A percentile compares a stretch with the other conserved stretches of the same genome.
Conservation (phyloP, 2,329 filamentous ascomycete genomes). For the Thielaviopsis musarum region DNA sequence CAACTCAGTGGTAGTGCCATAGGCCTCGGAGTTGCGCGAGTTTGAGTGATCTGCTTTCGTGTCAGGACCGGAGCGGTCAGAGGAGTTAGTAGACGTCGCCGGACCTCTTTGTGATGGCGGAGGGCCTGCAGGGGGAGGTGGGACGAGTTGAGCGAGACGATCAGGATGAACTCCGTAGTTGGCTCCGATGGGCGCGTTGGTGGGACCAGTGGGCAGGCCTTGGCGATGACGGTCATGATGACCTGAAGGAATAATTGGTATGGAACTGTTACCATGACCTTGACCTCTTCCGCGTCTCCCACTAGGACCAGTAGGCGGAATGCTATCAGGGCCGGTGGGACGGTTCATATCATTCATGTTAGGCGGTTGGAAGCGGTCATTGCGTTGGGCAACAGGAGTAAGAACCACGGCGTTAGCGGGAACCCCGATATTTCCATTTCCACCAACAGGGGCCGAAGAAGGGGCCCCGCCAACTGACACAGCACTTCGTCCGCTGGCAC, state of each 20-base stretch:
- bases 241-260: not conserved
- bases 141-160: not conserved
- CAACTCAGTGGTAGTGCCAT: conserved; percentile 2
- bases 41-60: not conserved
- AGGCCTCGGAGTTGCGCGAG: not conserved
- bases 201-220: not conserved
- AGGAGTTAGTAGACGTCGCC: not conserved
- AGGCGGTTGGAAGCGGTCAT: conserved; percentile 6
- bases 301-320: conserved; percentile 4
- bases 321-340: not conserved
- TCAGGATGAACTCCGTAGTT: conserved; percentile 8
- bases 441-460: not conserved
- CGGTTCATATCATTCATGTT: not conserved
- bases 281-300: conserved; percentile 3
- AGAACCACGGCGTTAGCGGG: not conserved
- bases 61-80: not conserved
- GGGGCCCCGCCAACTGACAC: not conserved
- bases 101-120: not conserved
- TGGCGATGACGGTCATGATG: conserved; percentile 9
- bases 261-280: not conserved
- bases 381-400: conserved; percentile 1
- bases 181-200: not conserved
- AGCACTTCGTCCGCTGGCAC: not conserved
- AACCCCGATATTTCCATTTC: not conserved
- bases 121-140: not conserved